phyloP scores from a whole-genome alignment of 495 filamentous ascomycete genomes.

The Trichoderma erinaceum region DNA sequence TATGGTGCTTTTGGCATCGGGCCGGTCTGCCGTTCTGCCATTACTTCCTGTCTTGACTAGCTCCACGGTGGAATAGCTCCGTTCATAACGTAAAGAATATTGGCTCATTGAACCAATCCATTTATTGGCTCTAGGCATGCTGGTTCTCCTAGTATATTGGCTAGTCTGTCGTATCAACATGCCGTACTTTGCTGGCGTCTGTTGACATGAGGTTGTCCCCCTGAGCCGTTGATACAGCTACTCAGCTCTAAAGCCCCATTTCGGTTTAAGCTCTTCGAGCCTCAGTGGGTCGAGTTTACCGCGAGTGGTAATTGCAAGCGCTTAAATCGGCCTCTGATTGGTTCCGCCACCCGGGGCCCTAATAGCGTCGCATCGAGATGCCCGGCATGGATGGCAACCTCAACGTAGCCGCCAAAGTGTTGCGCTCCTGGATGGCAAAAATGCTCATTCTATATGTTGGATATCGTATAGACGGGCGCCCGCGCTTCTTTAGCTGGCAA shows the following conservation, averaged over 20 bases:
- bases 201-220: background rate
- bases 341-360: background rate
- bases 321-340: background rate
- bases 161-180: background rate
- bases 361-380: conserved; percentile 9
- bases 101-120: background rate
- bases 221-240: background rate
- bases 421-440: background rate
- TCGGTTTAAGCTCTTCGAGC: background rate
- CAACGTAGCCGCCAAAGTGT: conserved; percentile 1
- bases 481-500: background rate
- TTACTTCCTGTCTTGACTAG: background rate
- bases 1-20: background rate
- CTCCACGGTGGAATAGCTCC: background rate
- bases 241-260: background rate
- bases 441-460: background rate
- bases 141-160: background rate
- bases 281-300: conserved; percentile 1
- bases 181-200: background rate
- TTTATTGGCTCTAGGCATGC: no score
- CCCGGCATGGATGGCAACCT: background rate
- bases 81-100: background rate
- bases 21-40: background rate
- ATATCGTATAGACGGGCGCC: background rate
- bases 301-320: conserved; percentile 8